Conservation (phyloP, 2,329 filamentous ascomycete species). For the Monosporascus cannonballus region DNA sequence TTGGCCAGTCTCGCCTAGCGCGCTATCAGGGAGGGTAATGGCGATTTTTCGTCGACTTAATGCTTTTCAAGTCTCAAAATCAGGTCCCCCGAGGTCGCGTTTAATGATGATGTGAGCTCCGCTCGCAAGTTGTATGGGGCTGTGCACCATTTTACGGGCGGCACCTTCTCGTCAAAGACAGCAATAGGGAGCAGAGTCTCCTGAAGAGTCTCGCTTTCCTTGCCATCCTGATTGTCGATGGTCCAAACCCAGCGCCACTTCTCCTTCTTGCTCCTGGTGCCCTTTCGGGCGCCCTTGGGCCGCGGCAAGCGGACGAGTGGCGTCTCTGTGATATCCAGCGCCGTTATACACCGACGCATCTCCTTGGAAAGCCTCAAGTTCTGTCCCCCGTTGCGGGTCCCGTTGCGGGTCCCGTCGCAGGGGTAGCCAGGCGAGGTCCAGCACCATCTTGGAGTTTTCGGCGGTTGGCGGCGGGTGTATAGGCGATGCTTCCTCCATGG, state of each 20-base stretch:
- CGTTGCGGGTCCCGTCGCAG: slow-evolving; percentile 49
- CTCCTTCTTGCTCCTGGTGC: slow-evolving; percentile 48
- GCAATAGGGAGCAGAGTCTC: too few species aligned
- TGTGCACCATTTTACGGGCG: too few species aligned
- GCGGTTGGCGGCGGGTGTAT: slow-evolving; percentile 31
- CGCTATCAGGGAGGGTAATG: too few species aligned
- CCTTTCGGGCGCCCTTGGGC: slow-evolving; percentile 39
- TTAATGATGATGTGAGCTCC: too few species aligned
- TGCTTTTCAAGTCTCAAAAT: too few species aligned
- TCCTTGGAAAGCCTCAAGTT: slow-evolving; percentile 60
- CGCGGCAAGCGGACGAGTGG: slow-evolving; percentile 28
- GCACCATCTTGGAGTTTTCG: slow-evolving; percentile 33
- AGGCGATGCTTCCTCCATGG: slow-evolving; percentile 46
- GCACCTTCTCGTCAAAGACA: too few species aligned
- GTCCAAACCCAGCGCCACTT: slow-evolving; percentile 62
- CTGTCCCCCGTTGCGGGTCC: slow-evolving; percentile 54
- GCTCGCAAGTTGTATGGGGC: too few species aligned
- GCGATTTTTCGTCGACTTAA: too few species aligned
- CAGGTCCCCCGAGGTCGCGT: too few species aligned
- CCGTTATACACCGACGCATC: slow-evolving; percentile 52
- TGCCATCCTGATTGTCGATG: slow-evolving; percentile 40
- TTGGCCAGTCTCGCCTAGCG: too few species aligned
- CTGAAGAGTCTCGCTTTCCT: too few species aligned
- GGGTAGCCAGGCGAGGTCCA: slow-evolving; percentile 47
- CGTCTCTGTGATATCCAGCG: slow-evolving; percentile 19